These are phyloP conservation scores for Lupinus albus DNA, from an alignment of 306 rosid species.

Conservation along the genomic window DNA sequence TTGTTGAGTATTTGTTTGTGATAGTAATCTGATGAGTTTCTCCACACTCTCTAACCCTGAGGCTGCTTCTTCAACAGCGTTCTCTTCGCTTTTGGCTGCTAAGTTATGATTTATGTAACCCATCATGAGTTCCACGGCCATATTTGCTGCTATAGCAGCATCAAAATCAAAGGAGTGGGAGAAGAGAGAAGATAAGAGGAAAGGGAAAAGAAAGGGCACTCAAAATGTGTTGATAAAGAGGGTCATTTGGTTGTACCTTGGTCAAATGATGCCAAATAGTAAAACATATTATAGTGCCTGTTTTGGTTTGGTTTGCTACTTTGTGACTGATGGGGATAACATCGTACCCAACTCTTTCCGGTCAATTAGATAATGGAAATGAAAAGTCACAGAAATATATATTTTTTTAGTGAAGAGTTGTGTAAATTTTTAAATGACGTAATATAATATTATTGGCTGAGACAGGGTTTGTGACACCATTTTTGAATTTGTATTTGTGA, in stretches of 20 bases:
- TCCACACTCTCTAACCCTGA: constrained; percentile 75
- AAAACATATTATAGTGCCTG: constrained; percentile 31
- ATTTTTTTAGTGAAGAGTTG: no score
- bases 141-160: constrained; percentile 37
- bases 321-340: constrained; percentile 42
- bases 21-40: constrained; percentile 50
- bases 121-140: constrained; percentile 77
- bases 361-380: no score
- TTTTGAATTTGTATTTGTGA: no score
- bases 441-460: no score
- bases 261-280: constrained; percentile 60
- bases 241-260: constrained; percentile 33
- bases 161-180: not conserved
- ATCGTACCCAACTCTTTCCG: no score
- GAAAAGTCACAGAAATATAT: no score
- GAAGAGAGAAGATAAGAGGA: not conserved
- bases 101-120: constrained; percentile 35
- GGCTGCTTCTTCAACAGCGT: constrained; percentile 76
- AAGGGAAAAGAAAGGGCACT: not conserved
- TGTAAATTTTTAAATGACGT: no score
- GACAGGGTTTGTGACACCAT: no score
- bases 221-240: constrained; percentile 41
- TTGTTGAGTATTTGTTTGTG: constrained; percentile 42
- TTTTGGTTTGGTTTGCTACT: constrained; percentile 53
- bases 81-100: constrained; percentile 51